phyloP scores from a whole-genome alignment of 352 stramenopile genomes.

The Phytophthora pisi region DNA sequence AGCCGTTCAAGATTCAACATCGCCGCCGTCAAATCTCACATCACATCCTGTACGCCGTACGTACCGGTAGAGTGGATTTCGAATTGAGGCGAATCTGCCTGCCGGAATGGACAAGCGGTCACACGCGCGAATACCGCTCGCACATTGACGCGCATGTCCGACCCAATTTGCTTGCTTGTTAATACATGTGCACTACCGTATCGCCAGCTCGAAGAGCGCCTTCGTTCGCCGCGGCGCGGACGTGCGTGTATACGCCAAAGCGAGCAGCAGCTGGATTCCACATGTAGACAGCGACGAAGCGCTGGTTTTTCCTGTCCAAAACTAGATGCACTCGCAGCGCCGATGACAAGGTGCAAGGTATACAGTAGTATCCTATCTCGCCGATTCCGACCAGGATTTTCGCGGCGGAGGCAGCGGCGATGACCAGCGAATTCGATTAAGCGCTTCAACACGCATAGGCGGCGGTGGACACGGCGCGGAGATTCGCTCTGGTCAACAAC shows the following conservation, averaged over 20 bases:
- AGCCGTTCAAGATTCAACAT: conserved; percentile 28
- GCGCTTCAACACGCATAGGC: conserved; percentile 4
- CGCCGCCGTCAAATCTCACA: conserved; percentile 14
- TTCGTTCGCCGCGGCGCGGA: neutral
- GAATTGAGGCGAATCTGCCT: conserved; percentile 11
- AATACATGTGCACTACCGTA: no score
- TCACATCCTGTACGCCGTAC: conserved; percentile 9
- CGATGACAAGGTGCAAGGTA: neutral
- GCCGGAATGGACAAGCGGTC: conserved; percentile 1
- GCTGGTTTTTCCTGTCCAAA: conserved; percentile 1
- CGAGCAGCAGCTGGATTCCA: neutral
- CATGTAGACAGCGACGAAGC: neutral
- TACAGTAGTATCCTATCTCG: neutral
- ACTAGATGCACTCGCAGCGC: neutral
- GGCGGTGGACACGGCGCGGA: conserved; percentile 13
- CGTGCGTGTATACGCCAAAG: neutral
- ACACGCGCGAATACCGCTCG: neutral
- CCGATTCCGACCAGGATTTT: neutral
- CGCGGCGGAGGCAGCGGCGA: neutral
- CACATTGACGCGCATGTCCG: neutral
- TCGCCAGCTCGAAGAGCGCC: neutral
- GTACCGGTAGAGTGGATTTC: conserved; percentile 12
- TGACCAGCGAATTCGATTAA: conserved; percentile 23
- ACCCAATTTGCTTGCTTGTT: neutral
- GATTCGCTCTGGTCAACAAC: conserved; percentile 11